These are phyloP conservation scores for Schizophyllum commune DNA, from an alignment of 1,284 basidiomycete species.

Conservation along the genomic window DNA sequence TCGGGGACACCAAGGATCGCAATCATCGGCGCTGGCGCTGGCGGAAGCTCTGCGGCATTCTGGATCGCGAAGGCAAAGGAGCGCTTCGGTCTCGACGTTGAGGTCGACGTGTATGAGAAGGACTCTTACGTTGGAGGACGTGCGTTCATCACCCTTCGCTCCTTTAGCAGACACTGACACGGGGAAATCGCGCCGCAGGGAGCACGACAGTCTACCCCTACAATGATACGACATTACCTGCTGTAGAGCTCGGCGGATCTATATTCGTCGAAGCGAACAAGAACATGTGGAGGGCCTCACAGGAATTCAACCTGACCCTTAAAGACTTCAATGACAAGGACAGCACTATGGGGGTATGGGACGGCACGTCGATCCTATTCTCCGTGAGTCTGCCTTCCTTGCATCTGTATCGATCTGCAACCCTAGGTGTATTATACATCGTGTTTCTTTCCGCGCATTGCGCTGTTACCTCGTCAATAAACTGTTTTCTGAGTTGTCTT, in stretches of 20 bases:
- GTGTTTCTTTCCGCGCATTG: not conserved
- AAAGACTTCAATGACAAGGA: conserved; percentile 45
- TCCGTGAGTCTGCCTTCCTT: conserved; percentile 33
- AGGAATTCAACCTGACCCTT: conserved; percentile 71
- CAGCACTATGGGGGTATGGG: conserved; percentile 67
- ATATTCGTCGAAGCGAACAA: conserved; percentile 83
- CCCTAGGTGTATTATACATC: conserved; percentile 19
- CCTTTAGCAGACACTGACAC: not conserved
- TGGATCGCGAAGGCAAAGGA: conserved; percentile 76
- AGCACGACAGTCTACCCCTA: conserved; percentile 77
- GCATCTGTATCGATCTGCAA: too few species aligned
- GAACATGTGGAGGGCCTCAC: conserved; percentile 75
- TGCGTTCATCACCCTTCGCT: conserved; percentile 33
- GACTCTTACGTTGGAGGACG: conserved; percentile 75
- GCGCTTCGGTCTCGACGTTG: conserved; percentile 55
- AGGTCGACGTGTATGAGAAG: conserved; percentile 81
- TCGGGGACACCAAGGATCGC: conserved; percentile 47
- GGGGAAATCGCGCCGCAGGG: conserved; percentile 33
- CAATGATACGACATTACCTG: conserved; percentile 48
- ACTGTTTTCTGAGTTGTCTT: too few species aligned
- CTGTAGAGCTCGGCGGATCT: conserved; percentile 81
- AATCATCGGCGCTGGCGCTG: conserved; percentile 85
- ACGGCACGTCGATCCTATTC: conserved; percentile 70
- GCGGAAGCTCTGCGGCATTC: conserved; percentile 80
- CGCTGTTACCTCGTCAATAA: not conserved